A percentile compares a stretch with the other conserved stretches of the same genome.
Evolutionary conservation across 495 filamentous ascomycete species (phyloP).

Genomic region (Lepraria neglecta): DNA sequence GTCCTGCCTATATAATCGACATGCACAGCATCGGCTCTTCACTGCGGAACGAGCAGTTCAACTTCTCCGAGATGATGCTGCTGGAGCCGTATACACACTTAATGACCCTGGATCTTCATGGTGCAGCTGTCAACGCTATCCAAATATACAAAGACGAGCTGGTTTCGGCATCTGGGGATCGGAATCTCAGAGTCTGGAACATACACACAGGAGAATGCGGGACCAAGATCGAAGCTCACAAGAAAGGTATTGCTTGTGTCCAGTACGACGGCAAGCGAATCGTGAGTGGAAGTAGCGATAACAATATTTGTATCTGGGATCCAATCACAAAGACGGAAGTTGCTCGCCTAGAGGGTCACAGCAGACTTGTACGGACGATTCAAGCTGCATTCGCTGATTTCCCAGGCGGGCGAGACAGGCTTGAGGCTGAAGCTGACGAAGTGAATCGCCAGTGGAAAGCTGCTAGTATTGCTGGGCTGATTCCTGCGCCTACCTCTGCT

Average conservation of each 20-base stretch:
- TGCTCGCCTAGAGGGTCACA: conserved; percentile 74
- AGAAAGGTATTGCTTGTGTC: conserved; percentile 95
- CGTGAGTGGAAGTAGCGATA: conserved; percentile 90
- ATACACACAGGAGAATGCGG: conserved; percentile 68
- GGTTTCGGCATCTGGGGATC: conserved; percentile 90
- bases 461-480: conserved; percentile 56
- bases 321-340: conserved; percentile 76
- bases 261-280: conserved; percentile 97
- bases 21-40: conserved; percentile 40
- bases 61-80: conserved; percentile 31
- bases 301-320: conserved; percentile 92
- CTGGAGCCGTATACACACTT: conserved; percentile 64
- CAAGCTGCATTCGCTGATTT: conserved; percentile 89
- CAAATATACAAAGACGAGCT: conserved; percentile 81
- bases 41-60: conserved; percentile 26
- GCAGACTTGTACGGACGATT: conserved; percentile 81
- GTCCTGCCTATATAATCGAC: conserved; percentile 52
- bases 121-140: conserved; percentile 92
- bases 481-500: conserved; percentile 35
- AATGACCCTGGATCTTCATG: conserved; percentile 71
- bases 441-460: conserved; percentile 65
- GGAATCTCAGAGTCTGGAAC: conserved; percentile 88
- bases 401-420: conserved; percentile 67
- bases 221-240: conserved; percentile 75
- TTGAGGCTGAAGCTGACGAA: conserved; percentile 63